Base-by-base conservation (phyloP, 345 rosid species). In the Cardamine occulta region DNA sequence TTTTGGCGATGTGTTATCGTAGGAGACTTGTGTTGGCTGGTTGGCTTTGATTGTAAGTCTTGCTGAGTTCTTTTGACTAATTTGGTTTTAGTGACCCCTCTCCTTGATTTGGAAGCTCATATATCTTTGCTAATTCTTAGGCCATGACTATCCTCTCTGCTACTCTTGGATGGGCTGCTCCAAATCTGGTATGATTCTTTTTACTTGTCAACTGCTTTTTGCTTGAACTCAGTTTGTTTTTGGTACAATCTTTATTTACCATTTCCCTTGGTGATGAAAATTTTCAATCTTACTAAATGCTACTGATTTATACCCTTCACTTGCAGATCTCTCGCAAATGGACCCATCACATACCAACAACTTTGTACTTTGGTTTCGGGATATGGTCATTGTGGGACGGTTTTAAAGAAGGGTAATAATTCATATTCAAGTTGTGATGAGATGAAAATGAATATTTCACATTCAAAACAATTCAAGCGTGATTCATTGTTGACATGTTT, bases 1-100 rank as follows among this genome's bases (percentile, higher is more conserved):
- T 95, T 82, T 79, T 92, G 89, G 99, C 99, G 34, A 95, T 95
- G 97, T 93, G 97, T 54, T 96, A 95, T 70, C 97, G 96, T 2
- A 88, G 97, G 83, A 88, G 96, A 81, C 89, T 92, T 76, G 99
- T 95, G 76, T 87, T 95, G 84, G 76, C 89, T 60, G 98, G 98
- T 74, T 93, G 97, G 87, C 99, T 55, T 21, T 90, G 77, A 80
- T 86, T 57, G 97, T 92, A 81, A 87, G 97, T 75, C 61, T 49
- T 10, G 61, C 28, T 63, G 5, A 15, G 6, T 44, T 9, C 31
- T 70, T 53, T 19, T 32, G 12, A 40, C 21, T 70, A 17, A 40
- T 40, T 31, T 17, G 12, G 63, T 21, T 56, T 48, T 4, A 42
- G 1, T 77, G 66, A 60, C 7, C 68, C 15, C 55, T 62, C 52